Evolutionary conservation across 2,329 filamentous ascomycete species (phyloP).

Genomic region (Neophaeococcomyces aloes): DNA sequence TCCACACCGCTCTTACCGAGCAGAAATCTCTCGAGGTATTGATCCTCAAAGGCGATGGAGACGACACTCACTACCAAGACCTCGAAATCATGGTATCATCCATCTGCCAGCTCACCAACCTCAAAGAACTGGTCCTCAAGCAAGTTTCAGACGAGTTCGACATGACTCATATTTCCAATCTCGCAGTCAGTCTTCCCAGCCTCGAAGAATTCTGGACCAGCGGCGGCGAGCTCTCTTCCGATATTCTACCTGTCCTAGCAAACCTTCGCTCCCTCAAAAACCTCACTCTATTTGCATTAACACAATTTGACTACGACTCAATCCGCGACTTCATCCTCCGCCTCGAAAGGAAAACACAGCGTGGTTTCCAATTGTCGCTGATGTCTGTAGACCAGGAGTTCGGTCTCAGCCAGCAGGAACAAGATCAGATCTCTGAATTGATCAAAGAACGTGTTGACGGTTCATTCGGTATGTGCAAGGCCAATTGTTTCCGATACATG

Average conservation of each 20-base stretch:
- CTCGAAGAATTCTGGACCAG: conserved; percentile 28
- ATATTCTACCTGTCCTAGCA: conserved; percentile 23
- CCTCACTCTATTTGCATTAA: conserved; percentile 26
- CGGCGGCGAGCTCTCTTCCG: conserved; percentile 24
- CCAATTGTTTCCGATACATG: background rate
- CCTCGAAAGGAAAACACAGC: conserved; percentile 23
- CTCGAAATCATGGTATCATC: conserved; percentile 25
- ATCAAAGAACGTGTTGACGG: conserved; percentile 18
- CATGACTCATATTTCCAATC: conserved; percentile 23
- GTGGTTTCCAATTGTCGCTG: conserved; percentile 25
- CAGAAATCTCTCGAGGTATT: conserved; percentile 24
- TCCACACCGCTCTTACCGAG: conserved; percentile 24
- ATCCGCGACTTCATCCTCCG: conserved; percentile 26
- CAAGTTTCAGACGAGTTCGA: conserved; percentile 28
- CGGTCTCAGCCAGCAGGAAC: conserved; percentile 23
- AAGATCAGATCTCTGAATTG: conserved; percentile 24
- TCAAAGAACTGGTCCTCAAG: conserved; percentile 27
- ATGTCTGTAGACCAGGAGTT: conserved; percentile 21
- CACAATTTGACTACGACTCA: conserved; percentile 25
- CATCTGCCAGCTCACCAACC: conserved; percentile 23
- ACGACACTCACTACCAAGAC: conserved; percentile 20
- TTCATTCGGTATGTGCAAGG: conserved; percentile 13
- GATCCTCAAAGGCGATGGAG: conserved; percentile 25
- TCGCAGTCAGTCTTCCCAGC: conserved; percentile 24
- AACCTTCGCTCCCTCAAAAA: conserved; percentile 22